Percentiles rank a stretch among this genome's conserved stretches.
Conservation (phyloP, 495 filamentous ascomycete genomes). For the Annulohypoxylon stygium region DNA sequence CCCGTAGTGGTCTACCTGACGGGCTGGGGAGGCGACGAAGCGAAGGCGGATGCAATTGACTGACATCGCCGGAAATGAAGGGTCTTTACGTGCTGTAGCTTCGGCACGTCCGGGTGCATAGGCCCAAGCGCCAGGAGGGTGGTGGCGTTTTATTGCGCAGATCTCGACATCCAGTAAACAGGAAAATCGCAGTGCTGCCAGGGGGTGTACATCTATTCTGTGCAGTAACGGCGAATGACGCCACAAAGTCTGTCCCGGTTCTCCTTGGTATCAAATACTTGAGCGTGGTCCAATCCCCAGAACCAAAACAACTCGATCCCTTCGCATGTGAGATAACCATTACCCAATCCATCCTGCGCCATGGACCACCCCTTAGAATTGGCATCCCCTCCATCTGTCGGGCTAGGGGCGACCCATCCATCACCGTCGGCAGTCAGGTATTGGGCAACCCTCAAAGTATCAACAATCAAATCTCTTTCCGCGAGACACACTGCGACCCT, state of each 20-base stretch:
- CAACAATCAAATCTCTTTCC: constrained; percentile 73
- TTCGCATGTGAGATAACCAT: constrained; percentile 57
- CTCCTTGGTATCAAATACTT: constrained; percentile 69
- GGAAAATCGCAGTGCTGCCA: constrained; percentile 20
- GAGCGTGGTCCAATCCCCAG: constrained; percentile 73
- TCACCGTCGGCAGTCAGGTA: constrained; percentile 64
- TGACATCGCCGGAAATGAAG: constrained; percentile 10
- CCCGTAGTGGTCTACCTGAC: constrained; percentile 70
- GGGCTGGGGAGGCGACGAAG: constrained; percentile 65
- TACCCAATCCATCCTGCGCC: constrained; percentile 26
- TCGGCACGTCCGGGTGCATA: constrained; percentile 6
- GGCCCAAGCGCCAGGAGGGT: constrained; percentile 15
- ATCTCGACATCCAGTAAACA: constrained; percentile 7
- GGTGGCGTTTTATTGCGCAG: constrained; percentile 20
- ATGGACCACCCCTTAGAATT: constrained; percentile 29
- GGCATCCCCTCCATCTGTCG: constrained; percentile 33
- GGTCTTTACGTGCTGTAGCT: constrained; percentile 15
- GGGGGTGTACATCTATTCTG: constrained; percentile 36
- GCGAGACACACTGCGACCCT: constrained; percentile 68
- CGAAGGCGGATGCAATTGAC: constrained; percentile 46
- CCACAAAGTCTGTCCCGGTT: constrained; percentile 59
- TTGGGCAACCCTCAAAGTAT: constrained; percentile 67
- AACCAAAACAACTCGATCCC: constrained; percentile 75
- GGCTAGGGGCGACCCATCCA: constrained; percentile 27
- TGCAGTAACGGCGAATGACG: constrained; percentile 59